Evolutionary conservation across 2,329 filamentous ascomycete species (phyloP).

Genomic region (Sarocladiaceae sp.): DNA sequence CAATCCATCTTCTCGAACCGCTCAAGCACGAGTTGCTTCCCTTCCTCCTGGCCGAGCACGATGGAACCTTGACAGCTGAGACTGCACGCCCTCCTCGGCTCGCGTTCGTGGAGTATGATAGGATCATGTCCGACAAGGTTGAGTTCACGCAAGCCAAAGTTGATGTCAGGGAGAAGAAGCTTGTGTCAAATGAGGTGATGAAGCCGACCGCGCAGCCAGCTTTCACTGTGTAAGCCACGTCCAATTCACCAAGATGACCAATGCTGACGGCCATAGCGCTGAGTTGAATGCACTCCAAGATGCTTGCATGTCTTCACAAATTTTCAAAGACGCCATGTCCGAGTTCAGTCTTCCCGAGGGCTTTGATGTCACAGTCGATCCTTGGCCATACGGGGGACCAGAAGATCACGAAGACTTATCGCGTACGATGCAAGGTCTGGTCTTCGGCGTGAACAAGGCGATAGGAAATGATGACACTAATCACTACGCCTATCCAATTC

Average conservation of each 20-base stretch:
- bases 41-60: slow-evolving; percentile 60
- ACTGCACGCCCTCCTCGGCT: slow-evolving; percentile 41
- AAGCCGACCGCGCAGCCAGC: slow-evolving; percentile 27
- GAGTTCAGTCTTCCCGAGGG: slow-evolving; percentile 42
- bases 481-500: slow-evolving; percentile 59
- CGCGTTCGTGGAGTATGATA: slow-evolving; percentile 41
- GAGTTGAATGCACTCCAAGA: slow-evolving; percentile 38
- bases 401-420: slow-evolving; percentile 35
- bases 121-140: slow-evolving; percentile 26
- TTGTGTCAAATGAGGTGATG: slow-evolving; percentile 22
- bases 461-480: slow-evolving; percentile 51
- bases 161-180: slow-evolving; percentile 26
- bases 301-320: slow-evolving; percentile 34
- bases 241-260: not conserved
- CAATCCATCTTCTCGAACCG: slow-evolving; percentile 60
- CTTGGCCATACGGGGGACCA: slow-evolving; percentile 63
- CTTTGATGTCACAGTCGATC: slow-evolving; percentile 41
- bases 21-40: slow-evolving; percentile 52
- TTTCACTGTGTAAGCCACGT: not conserved
- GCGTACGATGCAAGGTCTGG: slow-evolving; percentile 45
- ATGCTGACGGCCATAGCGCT: slow-evolving; percentile 17
- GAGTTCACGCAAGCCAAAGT: slow-evolving; percentile 34
- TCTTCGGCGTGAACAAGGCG: slow-evolving; percentile 39
- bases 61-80: slow-evolving; percentile 37
- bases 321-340: slow-evolving; percentile 42